Base-by-base conservation (phyloP, 2,329 filamentous ascomycete genomes). In the Calonectria pauciramosa region DNA sequence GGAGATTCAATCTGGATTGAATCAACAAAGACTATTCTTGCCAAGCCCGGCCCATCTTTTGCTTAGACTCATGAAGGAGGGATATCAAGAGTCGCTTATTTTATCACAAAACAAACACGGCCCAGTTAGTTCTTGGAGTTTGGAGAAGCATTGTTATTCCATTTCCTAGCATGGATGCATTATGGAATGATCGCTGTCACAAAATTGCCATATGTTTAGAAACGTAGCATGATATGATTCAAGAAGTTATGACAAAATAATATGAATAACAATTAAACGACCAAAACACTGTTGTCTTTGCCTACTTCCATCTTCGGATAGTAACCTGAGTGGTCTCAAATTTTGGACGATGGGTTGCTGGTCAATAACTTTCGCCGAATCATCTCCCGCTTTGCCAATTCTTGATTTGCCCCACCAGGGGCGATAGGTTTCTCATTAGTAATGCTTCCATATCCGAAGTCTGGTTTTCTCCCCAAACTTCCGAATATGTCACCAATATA, bases 401-500 rank as follows among this genome's bases (percentile, higher is more conserved):
- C 73, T 3, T 64, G 59, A 13, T 78, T 68, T 18, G 52, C 59
- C 3, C 78, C 80, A 16, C 68, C 75, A 0, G 83, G 74, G 2
- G 77, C 74, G 32, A 87, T 80, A 5, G 79, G 82, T 34, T 79
- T 73, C 4, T 86, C 87, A 18, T 82, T 78, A 0, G 87, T 88
- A 41, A 86, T 78, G 73, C 87, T 89, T 1, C 89, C 89, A 0
- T 88, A 88, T 0, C 93, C 93, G 82, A 94, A 94, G 81, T 94
- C 91, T 0, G 93, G 93, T 51, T 84, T 82, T 1, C 92, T 93
- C 1, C 93, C 93, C 5, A 95, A 84, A 13, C 90, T 92, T 18
- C 93, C 93, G 77, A 94, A 93, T 69, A 95, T 92, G 80, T 94
- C 93, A 8, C 93, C 93, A 47, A 95, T 85, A 79, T 95, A 95